Conservation (phyloP, 495 filamentous ascomycete genomes). For the Podospora fimiseda region DNA sequence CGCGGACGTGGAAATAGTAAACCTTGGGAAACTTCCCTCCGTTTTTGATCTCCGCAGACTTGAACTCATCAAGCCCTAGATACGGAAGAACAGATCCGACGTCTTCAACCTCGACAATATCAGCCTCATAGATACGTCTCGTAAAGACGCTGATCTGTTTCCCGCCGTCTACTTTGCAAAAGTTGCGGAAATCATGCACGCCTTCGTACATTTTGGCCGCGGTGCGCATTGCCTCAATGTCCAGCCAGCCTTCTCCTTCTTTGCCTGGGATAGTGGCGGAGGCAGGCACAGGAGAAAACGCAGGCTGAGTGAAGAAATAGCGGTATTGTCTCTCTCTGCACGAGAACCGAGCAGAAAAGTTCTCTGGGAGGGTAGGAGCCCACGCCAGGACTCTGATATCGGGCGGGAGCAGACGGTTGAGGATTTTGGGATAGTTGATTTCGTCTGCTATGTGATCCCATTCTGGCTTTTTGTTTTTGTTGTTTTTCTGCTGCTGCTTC, state of each 20-base stretch:
- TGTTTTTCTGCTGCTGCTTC: not conserved
- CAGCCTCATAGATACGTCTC: slow-evolving; percentile 65
- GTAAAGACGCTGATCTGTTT: slow-evolving; percentile 83
- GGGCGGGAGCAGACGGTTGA: slow-evolving; percentile 81
- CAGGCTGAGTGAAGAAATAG: slow-evolving; percentile 96
- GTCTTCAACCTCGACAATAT: slow-evolving; percentile 62
- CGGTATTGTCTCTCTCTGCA: slow-evolving; percentile 83
- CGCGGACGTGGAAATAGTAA: slow-evolving; percentile 79
- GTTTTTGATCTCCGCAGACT: too few species aligned
- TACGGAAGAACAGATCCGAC: slow-evolving; percentile 40
- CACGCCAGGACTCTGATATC: slow-evolving; percentile 90
- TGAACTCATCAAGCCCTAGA: slow-evolving; percentile 21
- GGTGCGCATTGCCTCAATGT: slow-evolving; percentile 78
- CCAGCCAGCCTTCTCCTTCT: slow-evolving; percentile 47
- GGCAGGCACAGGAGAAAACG: slow-evolving; percentile 56
- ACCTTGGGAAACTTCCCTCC: slow-evolving; percentile 50
- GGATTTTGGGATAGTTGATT: slow-evolving; percentile 67
- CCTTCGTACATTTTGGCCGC: slow-evolving; percentile 77
- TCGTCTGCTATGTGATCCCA: slow-evolving; percentile 79
- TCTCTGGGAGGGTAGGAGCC: slow-evolving; percentile 71
- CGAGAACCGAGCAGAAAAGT: slow-evolving; percentile 88
- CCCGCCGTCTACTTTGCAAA: slow-evolving; percentile 81
- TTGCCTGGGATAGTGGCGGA: slow-evolving; percentile 20
- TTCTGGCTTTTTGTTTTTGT: slow-evolving; percentile 17
- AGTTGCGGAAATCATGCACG: slow-evolving; percentile 90